phyloP scores from a whole-genome alignment of 345 rosid genomes.

The Populus alba region DNA sequence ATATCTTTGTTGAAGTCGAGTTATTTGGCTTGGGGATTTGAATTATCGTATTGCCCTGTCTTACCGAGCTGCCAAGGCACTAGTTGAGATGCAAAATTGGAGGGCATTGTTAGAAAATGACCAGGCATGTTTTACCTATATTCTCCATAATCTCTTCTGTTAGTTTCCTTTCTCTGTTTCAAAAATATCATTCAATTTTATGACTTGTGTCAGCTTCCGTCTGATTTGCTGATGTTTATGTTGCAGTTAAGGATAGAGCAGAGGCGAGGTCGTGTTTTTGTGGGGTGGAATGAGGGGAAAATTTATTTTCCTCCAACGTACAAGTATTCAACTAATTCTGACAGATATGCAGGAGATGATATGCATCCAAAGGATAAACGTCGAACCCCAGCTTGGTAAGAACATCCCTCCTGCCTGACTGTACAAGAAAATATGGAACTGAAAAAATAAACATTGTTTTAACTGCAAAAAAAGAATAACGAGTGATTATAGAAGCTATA shows the following conservation, averaged over 20 bases:
- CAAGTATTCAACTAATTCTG: conserved; percentile 95
- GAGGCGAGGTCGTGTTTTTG: conserved; percentile 74
- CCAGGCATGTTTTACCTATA: conserved; percentile 54
- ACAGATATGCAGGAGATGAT: conserved; percentile 89
- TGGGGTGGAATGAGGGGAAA: conserved; percentile 92
- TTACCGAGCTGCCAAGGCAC: conserved; percentile 94
- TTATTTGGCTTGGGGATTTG: conserved; percentile 97
- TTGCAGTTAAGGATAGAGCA: conserved; percentile 90
- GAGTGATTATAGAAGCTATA: not conserved
- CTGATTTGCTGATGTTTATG: conserved; percentile 18
- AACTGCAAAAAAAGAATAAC: not conserved
- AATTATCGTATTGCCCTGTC: conserved; percentile 95
- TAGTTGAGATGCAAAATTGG: conserved; percentile 99
- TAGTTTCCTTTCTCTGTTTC: not conserved
- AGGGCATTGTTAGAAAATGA: conserved; percentile 91
- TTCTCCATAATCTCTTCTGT: not conserved
- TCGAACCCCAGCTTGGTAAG: conserved; percentile 97
- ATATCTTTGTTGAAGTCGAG: conserved; percentile 53
- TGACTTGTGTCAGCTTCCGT: conserved; percentile 2
- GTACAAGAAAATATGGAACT: not conserved
- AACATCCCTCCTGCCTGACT: conserved; percentile 1
- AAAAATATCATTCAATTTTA: not conserved
- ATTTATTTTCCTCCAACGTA: conserved; percentile 98
- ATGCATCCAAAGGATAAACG: conserved; percentile 95
- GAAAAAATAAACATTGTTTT: not conserved